These are phyloP conservation scores for Fusarium udum DNA, from an alignment of 2,329 filamentous ascomycete species.

Conservation along the genomic window DNA sequence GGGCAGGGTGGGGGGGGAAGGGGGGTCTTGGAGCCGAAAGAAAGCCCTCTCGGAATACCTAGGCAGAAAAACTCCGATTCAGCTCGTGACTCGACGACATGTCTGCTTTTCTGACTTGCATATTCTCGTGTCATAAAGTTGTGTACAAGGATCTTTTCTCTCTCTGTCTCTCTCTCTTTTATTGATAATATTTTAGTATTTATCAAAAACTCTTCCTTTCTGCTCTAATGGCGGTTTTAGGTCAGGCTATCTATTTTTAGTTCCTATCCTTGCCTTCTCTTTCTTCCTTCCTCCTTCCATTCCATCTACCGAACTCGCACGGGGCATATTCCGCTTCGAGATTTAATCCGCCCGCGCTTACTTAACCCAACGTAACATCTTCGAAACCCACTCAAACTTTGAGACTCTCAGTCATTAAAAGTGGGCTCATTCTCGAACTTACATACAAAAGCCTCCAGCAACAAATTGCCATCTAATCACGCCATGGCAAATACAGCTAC, in stretches of 20 bases:
- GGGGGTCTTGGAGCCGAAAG: not conserved
- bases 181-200: not conserved
- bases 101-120: not conserved
- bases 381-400: constrained; percentile 15
- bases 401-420: constrained; percentile 19
- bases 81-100: not conserved
- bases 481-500: constrained; percentile 13
- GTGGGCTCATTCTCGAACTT: constrained; percentile 21
- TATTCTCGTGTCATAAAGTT: not conserved
- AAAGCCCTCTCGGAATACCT: not conserved
- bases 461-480: not conserved
- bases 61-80: not conserved
- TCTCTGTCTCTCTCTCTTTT: not conserved
- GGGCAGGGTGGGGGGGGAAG: no score
- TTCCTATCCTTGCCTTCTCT: not conserved
- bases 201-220: not conserved
- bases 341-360: constrained; percentile 12
- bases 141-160: not conserved
- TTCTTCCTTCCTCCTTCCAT: not conserved
- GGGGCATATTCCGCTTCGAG: constrained; percentile 7
- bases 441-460: constrained; percentile 1
- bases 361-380: constrained; percentile 16
- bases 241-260: constrained; percentile 21
- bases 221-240: not conserved
- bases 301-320: not conserved